These are phyloP conservation scores for Bauhinia variegata DNA, from an alignment of 306 rosid genomes.

Conservation along the genomic window DNA sequence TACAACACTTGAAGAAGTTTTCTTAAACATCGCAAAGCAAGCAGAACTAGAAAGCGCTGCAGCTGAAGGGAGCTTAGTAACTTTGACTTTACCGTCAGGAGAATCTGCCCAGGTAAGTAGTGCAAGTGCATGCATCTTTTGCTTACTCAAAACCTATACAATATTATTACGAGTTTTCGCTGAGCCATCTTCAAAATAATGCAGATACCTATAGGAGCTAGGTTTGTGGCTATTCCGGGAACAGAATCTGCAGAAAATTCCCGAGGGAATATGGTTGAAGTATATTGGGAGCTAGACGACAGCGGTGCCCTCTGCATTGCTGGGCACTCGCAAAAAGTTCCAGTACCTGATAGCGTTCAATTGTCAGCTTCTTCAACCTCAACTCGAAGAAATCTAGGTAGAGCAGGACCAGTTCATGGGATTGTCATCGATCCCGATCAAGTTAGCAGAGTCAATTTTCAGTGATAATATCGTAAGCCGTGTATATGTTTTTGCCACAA, in stretches of 20 bases:
- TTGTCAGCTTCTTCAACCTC: conserved; percentile 38
- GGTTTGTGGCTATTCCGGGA: conserved; percentile 79
- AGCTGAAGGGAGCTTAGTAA: conserved; percentile 66
- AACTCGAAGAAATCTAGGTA: conserved; percentile 32
- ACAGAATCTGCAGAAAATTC: conserved; percentile 65
- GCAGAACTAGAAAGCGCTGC: conserved; percentile 87
- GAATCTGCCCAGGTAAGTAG: conserved; percentile 55
- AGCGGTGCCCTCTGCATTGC: conserved; percentile 69
- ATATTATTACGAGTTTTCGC: background rate
- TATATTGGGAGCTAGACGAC: conserved; percentile 87
- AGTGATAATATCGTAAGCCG: conserved; percentile 1
- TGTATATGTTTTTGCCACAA: too few species aligned
- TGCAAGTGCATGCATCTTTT: background rate
- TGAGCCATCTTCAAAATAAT: conserved; percentile 24
- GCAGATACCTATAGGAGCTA: conserved; percentile 81
- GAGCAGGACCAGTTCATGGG: conserved; percentile 45
- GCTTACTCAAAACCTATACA: too few species aligned
- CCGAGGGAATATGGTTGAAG: conserved; percentile 79
- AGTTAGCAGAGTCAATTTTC: conserved; percentile 35
- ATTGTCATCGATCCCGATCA: conserved; percentile 59
- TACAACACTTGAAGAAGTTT: conserved; percentile 88
- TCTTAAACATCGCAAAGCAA: conserved; percentile 78
- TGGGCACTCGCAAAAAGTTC: conserved; percentile 64
- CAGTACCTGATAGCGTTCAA: conserved; percentile 48
- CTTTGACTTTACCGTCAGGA: conserved; percentile 70